Conservation (phyloP, 768 basidiomycete species). For the Psilocybe cubensis region DNA sequence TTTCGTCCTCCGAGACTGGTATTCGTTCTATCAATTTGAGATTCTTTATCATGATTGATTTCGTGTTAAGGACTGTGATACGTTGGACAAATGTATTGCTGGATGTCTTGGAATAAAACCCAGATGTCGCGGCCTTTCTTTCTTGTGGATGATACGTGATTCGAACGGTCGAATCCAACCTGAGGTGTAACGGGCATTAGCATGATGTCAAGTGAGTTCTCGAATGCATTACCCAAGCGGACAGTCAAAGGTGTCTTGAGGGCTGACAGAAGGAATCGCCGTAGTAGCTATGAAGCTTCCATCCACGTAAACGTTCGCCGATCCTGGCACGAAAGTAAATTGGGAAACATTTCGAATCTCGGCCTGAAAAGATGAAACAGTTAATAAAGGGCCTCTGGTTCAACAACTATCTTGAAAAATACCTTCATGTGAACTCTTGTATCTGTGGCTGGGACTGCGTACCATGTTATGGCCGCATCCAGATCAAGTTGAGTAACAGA, state of each 20-base stretch:
- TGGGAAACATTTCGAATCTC: constrained; percentile 53
- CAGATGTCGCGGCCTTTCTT: neutral
- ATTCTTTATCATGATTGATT: constrained; percentile 19
- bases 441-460: no score
- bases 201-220: neutral
- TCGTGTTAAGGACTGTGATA: neutral
- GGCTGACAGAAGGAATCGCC: constrained; percentile 36
- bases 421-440: constrained; percentile 31
- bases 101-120: neutral
- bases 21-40: constrained; percentile 42
- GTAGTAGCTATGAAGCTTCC: constrained; percentile 51
- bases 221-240: constrained; percentile 35
- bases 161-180: neutral
- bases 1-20: constrained; percentile 39
- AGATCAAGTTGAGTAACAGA: no score
- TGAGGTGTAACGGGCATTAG: neutral
- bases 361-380: constrained; percentile 26
- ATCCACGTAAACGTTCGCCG: constrained; percentile 51
- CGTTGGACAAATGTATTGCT: neutral
- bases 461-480: no score
- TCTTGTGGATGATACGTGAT: neutral
- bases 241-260: constrained; percentile 42
- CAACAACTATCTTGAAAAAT: no score
- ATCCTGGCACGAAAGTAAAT: constrained; percentile 24
- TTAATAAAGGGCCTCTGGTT: neutral